A percentile compares a stretch with the other conserved stretches of the same genome.
These are phyloP conservation scores for Chaetomiaceae sp. DNA, from an alignment of 2,329 filamentous ascomycete species.

Conservation along the genomic window DNA sequence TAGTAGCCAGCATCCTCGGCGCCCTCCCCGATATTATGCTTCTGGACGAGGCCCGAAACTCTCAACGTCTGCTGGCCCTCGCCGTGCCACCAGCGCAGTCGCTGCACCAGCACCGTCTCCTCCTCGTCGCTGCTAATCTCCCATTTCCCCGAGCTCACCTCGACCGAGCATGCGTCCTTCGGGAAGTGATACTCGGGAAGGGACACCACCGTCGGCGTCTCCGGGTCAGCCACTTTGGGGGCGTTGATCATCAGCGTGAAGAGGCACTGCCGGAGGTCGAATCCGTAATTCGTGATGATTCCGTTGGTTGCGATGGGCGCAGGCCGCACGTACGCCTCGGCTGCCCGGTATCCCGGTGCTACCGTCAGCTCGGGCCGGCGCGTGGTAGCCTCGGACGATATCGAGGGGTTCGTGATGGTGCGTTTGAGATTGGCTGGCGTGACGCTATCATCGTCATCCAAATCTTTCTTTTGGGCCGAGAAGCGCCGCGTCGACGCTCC, in stretches of 20 bases:
- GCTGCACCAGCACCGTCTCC: slow-evolving; percentile 65
- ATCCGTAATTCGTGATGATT: slow-evolving; percentile 64
- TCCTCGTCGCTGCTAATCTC: slow-evolving; percentile 70
- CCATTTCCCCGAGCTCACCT: slow-evolving; percentile 85
- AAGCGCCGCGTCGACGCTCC: slow-evolving; percentile 44
- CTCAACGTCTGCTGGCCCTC: slow-evolving; percentile 77
- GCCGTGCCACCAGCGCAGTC: slow-evolving; percentile 87
- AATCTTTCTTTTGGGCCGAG: slow-evolving; percentile 32
- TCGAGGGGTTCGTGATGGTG: slow-evolving; percentile 62
- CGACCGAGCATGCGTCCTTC: slow-evolving; percentile 62
- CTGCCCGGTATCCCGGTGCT: slow-evolving; percentile 74
- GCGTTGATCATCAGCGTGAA: slow-evolving; percentile 70
- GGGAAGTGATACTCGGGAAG: slow-evolving; percentile 93
- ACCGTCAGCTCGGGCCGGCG: slow-evolving; percentile 55
- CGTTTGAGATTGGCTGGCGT: slow-evolving; percentile 72
- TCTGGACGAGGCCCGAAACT: slow-evolving; percentile 68
- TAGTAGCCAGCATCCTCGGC: slow-evolving; percentile 72
- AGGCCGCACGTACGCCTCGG: slow-evolving; percentile 88
- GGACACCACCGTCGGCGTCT: slow-evolving; percentile 74
- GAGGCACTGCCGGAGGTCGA: slow-evolving; percentile 73
- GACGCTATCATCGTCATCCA: slow-evolving; percentile 53
- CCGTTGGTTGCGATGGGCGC: slow-evolving; percentile 73
- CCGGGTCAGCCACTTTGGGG: slow-evolving; percentile 46
- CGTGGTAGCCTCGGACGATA: slow-evolving; percentile 53
- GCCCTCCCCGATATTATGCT: slow-evolving; percentile 51